Percentiles rank a stretch among this genome's conserved stretches.
These are phyloP conservation scores for Penicillium fuscoglaucum DNA, from an alignment of 2,329 filamentous ascomycete genomes.

Conservation along the genomic window DNA sequence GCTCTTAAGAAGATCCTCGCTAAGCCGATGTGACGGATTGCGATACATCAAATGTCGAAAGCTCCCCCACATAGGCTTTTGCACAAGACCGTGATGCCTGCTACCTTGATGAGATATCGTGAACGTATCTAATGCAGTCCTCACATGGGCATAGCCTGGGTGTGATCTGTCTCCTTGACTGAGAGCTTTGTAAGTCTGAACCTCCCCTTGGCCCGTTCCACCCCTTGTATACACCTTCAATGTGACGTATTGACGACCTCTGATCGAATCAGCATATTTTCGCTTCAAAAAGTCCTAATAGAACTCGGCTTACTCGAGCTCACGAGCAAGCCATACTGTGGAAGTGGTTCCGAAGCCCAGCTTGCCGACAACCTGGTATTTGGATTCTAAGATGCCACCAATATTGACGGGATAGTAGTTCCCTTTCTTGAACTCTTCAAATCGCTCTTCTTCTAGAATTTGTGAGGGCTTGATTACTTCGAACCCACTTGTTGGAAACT, in stretches of 20 bases:
- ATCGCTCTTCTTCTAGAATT: not conserved
- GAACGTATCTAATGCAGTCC: slow-evolving; percentile 24
- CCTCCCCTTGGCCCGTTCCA: slow-evolving; percentile 3
- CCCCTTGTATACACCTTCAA: slow-evolving; percentile 10
- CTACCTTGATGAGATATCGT: slow-evolving; percentile 28
- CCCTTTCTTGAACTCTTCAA: not conserved
- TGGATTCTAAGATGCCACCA: not conserved
- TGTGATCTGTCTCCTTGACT: not conserved
- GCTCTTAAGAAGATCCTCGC: slow-evolving; percentile 6
- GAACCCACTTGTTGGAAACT: not conserved
- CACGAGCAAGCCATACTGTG: not conserved
- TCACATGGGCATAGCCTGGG: slow-evolving; percentile 9
- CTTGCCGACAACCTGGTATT: not conserved
- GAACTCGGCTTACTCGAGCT: not conserved
- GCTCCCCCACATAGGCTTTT: slow-evolving; percentile 41
- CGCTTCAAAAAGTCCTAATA: not conserved
- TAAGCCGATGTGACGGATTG: not conserved
- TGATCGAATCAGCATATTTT: not conserved
- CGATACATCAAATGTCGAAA: slow-evolving; percentile 2
- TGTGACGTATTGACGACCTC: slow-evolving; percentile 7
- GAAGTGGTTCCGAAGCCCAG: not conserved
- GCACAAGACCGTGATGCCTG: slow-evolving; percentile 36
- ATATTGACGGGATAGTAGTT: not conserved
- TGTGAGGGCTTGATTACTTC: not conserved
- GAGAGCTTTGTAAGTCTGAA: slow-evolving; percentile 1